A percentile compares a stretch with the other conserved stretches of the same genome.
Conservation (phyloP, 257 asterid genomes). For the Solanum virginianum region DNA sequence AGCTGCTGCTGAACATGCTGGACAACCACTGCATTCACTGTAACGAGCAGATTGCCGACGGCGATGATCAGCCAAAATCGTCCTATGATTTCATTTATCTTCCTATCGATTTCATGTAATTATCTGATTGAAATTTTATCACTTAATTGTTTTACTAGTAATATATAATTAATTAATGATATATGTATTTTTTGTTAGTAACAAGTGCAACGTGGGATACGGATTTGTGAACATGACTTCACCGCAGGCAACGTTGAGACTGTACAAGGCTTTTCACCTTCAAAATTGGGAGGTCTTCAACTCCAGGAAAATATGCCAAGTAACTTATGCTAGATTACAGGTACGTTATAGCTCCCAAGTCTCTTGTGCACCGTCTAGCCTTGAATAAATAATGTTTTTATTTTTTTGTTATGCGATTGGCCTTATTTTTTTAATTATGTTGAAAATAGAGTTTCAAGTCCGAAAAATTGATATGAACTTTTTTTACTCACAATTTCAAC, state of each 20-base stretch:
- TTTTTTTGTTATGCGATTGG: background rate
- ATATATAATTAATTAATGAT: background rate
- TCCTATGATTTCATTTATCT: slow-evolving; percentile 92
- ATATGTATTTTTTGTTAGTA: slow-evolving; percentile 12
- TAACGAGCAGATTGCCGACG: slow-evolving; percentile 80
- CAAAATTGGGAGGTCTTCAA: slow-evolving; percentile 95
- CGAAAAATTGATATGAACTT: background rate
- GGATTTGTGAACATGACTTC: slow-evolving; percentile 99
- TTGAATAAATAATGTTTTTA: too few relatives aligned
- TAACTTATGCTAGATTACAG: slow-evolving; percentile 95
- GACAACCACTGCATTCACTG: slow-evolving; percentile 97
- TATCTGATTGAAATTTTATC: background rate
- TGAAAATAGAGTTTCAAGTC: background rate
- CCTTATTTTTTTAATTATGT: background rate
- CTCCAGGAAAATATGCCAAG: slow-evolving; percentile 88
- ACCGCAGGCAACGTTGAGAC: slow-evolving; percentile 81
- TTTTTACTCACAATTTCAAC: background rate
- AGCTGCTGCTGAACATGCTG: slow-evolving; percentile 90
- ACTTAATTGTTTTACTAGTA: background rate
- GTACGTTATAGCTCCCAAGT: slow-evolving; percentile 6
- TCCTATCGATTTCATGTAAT: slow-evolving; percentile 88
- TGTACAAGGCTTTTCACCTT: slow-evolving; percentile 83
- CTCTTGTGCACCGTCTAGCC: background rate
- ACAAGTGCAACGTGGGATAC: slow-evolving; percentile 97
- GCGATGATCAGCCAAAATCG: slow-evolving; percentile 60